These are phyloP conservation scores for Trypanosoma caninum DNA, from an alignment of 208 protist genomes.

Conservation along the genomic window DNA sequence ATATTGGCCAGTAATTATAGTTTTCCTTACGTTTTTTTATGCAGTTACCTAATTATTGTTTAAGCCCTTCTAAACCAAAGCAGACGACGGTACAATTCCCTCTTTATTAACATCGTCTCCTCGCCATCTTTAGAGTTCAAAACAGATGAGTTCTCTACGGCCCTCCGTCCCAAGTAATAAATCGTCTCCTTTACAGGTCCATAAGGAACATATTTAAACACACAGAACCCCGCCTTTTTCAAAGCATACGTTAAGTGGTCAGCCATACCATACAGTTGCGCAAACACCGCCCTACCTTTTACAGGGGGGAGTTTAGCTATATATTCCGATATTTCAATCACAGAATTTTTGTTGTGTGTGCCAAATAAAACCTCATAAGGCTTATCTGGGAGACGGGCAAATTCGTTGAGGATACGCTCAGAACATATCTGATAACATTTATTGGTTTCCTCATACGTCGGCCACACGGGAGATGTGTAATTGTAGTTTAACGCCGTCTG, in stretches of 20 bases:
- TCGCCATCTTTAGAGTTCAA: conserved; percentile 42
- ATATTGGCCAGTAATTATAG: too few species aligned
- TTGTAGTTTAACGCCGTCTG: conserved; percentile 65
- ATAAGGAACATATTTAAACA: conserved; percentile 96
- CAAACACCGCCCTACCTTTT: conserved; percentile 79
- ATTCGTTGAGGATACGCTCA: conserved; percentile 56
- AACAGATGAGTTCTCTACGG: conserved; percentile 93
- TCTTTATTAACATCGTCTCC: conserved; percentile 73
- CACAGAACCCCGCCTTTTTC: conserved; percentile 74
- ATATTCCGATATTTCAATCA: conserved; percentile 59
- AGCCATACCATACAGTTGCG: conserved; percentile 96
- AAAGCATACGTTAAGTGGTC: conserved; percentile 95
- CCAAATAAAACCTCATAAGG: conserved; percentile 85
- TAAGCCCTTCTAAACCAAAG: conserved; percentile 24
- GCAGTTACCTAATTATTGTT: too few species aligned
- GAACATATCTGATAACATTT: conserved; percentile 83
- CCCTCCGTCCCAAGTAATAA: conserved; percentile 94
- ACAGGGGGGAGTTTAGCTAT: conserved; percentile 54
- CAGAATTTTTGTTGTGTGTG: conserved; percentile 91
- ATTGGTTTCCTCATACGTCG: conserved; percentile 91
- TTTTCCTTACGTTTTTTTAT: neutral
- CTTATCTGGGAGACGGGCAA: conserved; percentile 45
- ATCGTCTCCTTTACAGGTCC: conserved; percentile 95
- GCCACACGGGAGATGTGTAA: conserved; percentile 88
- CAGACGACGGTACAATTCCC: conserved; percentile 66